Percentiles rank a stretch among this genome's conserved stretches.
phyloP scores from a whole-genome alignment of 257 asterid genomes.

The Solanum dulcamara region DNA sequence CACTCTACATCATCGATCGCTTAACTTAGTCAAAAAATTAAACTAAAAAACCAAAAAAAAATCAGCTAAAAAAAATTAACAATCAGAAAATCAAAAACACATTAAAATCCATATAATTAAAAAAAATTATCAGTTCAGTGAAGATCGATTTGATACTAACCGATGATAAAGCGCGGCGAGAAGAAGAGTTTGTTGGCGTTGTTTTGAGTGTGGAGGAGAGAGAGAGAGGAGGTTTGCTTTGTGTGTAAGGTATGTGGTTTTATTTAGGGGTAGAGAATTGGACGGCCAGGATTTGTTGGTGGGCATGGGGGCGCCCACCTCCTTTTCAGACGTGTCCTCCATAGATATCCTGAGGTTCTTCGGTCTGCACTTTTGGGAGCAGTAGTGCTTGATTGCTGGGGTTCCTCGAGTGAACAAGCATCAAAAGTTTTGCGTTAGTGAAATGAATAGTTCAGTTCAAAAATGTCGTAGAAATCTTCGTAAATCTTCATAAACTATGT shows the following conservation, averaged over 20 bases:
- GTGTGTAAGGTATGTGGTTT: background rate
- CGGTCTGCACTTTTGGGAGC: too few relatives aligned
- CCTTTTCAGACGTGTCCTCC: too few relatives aligned
- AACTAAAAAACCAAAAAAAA: background rate
- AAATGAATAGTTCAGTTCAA: too few relatives aligned
- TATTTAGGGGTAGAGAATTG: background rate
- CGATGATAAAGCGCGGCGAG: background rate
- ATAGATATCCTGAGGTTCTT: too few relatives aligned
- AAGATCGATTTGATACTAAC: background rate
- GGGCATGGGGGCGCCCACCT: background rate
- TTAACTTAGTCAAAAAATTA: background rate
- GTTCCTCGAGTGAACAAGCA: too few relatives aligned
- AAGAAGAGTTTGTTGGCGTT: background rate
- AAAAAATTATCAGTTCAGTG: background rate
- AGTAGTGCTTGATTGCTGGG: too few relatives aligned
- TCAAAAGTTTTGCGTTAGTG: too few relatives aligned
- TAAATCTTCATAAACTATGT: too few relatives aligned
- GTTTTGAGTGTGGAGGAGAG: background rate
- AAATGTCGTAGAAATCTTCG: too few relatives aligned
- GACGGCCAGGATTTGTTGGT: conserved; percentile 2
- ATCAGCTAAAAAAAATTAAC: background rate
- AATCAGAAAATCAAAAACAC: background rate
- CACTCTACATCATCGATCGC: background rate
- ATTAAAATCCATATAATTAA: background rate
- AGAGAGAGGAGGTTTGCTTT: background rate